Evolutionary conservation across 371 early-diverging fungal genomes (phyloP).

Genomic region (Rhizopus sp.): DNA sequence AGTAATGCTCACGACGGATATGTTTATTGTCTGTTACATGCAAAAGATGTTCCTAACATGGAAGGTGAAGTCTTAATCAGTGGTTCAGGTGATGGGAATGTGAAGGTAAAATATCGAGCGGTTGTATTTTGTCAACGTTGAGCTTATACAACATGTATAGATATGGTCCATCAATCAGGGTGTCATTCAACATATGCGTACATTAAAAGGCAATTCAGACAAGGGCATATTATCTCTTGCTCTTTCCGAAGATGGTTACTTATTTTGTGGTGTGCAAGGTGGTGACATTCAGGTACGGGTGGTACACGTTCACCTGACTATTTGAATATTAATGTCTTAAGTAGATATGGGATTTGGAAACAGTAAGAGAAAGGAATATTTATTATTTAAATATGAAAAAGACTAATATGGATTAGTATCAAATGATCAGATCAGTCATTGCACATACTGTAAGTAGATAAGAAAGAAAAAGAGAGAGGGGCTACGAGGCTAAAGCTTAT

Average conservation of each 20-base stretch:
- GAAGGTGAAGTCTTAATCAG: constrained; percentile 66
- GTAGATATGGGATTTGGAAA: constrained; percentile 82
- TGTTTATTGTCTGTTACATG: constrained; percentile 67
- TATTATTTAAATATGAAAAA: too few species aligned
- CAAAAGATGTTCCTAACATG: constrained; percentile 52
- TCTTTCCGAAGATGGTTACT: constrained; percentile 65
- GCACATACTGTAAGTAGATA: constrained; percentile 58
- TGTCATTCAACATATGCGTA: constrained; percentile 41
- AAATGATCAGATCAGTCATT: constrained; percentile 67
- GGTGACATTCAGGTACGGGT: constrained; percentile 64
- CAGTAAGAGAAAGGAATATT: constrained; percentile 31
- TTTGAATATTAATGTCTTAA: background rate
- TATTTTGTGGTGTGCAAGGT: constrained; percentile 80
- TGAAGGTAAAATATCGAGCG: constrained; percentile 46
- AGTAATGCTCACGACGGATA: constrained; percentile 77
- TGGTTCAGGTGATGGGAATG: constrained; percentile 74
- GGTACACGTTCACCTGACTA: background rate
- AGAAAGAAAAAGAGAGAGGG: background rate
- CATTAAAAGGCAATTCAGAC: constrained; percentile 57
- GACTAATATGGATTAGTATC: constrained; percentile 32
- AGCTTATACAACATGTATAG: constrained; percentile 27
- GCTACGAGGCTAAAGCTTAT: background rate
- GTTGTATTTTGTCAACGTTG: background rate
- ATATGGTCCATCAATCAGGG: constrained; percentile 58
- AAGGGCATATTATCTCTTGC: constrained; percentile 65